Conservation (phyloP, 352 stramenopile genomes). For the Pythium dissotocum region DNA sequence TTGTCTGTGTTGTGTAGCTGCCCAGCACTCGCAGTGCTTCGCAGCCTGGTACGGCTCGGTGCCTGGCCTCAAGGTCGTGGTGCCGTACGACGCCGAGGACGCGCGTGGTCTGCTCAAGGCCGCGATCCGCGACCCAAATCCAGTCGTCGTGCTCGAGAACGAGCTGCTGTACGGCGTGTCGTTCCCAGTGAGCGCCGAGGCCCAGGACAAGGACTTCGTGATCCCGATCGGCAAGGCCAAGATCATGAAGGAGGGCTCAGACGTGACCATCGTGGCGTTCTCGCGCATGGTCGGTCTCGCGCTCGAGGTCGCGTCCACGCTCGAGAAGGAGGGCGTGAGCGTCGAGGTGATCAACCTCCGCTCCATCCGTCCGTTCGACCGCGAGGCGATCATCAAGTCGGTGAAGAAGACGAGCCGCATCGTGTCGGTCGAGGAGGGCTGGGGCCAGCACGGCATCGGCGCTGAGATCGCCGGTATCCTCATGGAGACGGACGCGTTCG, state of each 20-base stretch:
- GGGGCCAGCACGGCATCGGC: slow-evolving; percentile 96
- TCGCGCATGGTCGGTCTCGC: slow-evolving; percentile 95
- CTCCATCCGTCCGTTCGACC: slow-evolving; percentile 96
- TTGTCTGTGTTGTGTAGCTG: slow-evolving; percentile 42
- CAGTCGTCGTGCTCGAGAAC: slow-evolving; percentile 98
- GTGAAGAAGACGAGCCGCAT: slow-evolving; percentile 99
- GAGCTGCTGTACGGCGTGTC: slow-evolving; percentile 98
- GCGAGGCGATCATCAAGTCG: slow-evolving; percentile 95
- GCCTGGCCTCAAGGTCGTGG: slow-evolving; percentile 98
- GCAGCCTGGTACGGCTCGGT: slow-evolving; percentile 97
- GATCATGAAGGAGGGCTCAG: slow-evolving; percentile 95
- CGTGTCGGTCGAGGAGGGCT: slow-evolving; percentile 97
- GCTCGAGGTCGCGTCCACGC: slow-evolving; percentile 94
- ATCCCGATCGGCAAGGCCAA: slow-evolving; percentile 99
- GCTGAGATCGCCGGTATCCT: slow-evolving; percentile 97
- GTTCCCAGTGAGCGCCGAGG: slow-evolving; percentile 98
- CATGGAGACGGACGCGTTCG: slow-evolving; percentile 98
- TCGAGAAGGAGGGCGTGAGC: slow-evolving; percentile 95
- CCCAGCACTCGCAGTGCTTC: slow-evolving; percentile 99
- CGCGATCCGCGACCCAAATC: slow-evolving; percentile 99
- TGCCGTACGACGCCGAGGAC: slow-evolving; percentile 97
- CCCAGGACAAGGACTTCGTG: slow-evolving; percentile 96
- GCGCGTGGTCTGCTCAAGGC: slow-evolving; percentile 98
- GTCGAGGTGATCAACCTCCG: slow-evolving; percentile 95
- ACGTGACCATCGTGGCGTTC: slow-evolving; percentile 99